These are phyloP conservation scores for Ceratobasidium papillatum DNA, from an alignment of 1,284 basidiomycete species.

Conservation along the genomic window DNA sequence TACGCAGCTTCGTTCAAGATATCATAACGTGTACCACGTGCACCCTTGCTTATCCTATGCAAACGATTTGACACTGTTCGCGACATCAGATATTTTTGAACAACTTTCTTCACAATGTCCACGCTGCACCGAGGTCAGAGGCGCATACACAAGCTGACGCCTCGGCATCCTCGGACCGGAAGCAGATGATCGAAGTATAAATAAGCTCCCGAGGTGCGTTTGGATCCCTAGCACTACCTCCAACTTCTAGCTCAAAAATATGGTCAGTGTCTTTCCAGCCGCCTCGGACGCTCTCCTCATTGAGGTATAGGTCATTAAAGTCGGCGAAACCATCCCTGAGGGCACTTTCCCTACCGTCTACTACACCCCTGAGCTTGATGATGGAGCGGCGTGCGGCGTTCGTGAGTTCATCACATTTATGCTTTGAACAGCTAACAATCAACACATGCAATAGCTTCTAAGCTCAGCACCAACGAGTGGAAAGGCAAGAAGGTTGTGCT, in stretches of 20 bases:
- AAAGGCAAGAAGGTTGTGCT: conserved; percentile 86
- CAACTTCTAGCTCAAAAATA: not conserved
- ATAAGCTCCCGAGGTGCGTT: not conserved
- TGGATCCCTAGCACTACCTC: not conserved
- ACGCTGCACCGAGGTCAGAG: not conserved
- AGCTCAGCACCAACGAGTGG: conserved; percentile 67
- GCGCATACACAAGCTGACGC: not conserved
- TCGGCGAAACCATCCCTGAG: conserved; percentile 72
- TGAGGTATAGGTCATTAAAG: conserved; percentile 54
- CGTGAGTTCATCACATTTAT: conserved; percentile 42
- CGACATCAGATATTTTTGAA: too few relatives aligned
- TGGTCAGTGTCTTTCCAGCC: not conserved
- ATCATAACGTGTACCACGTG: too few relatives aligned
- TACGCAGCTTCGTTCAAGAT: too few relatives aligned
- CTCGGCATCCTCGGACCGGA: conserved; percentile 14
- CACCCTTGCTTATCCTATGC: too few relatives aligned
- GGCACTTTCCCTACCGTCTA: conserved; percentile 71
- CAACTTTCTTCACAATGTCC: not conserved
- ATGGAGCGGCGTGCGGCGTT: conserved; percentile 53
- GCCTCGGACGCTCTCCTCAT: not conserved
- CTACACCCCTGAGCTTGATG: conserved; percentile 71
- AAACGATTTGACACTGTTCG: too few relatives aligned
- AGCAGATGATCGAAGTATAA: conserved; percentile 1
- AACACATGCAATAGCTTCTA: conserved; percentile 51
- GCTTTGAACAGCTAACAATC: not conserved